phyloP scores from a whole-genome alignment of 1,284 basidiomycete species.

The Xanthoconium separans region DNA sequence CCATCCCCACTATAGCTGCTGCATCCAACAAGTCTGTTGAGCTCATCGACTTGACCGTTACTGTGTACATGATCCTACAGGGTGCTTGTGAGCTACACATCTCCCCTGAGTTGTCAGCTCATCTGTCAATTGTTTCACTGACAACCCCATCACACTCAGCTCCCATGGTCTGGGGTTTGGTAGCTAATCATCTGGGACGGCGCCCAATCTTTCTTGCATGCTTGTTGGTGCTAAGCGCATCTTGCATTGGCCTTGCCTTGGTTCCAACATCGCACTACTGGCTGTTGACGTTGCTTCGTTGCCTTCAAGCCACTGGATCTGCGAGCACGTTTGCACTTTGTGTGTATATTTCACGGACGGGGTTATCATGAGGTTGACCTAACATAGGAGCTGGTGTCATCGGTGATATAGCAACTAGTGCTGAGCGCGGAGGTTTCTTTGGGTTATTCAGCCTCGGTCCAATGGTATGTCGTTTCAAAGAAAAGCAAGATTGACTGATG shows the following conservation, averaged over 20 bases:
- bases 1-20: constrained; percentile 62
- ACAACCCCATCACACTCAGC: constrained; percentile 27
- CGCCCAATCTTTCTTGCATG: constrained; percentile 55
- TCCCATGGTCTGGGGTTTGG: constrained; percentile 61
- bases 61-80: constrained; percentile 78
- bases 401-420: constrained; percentile 52
- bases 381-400: constrained; percentile 55
- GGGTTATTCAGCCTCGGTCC: constrained; percentile 49
- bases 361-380: not conserved
- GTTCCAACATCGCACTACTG: constrained; percentile 58
- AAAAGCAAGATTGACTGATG: not conserved
- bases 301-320: constrained; percentile 58
- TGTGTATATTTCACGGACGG: constrained; percentile 16
- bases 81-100: constrained; percentile 51
- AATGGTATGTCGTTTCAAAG: constrained; percentile 29
- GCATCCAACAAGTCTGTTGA: constrained; percentile 66
- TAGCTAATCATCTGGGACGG: constrained; percentile 57
- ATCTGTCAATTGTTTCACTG: not conserved
- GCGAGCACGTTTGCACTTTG: constrained; percentile 60
- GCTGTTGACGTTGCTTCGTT: constrained; percentile 61
- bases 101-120: not conserved
- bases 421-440: constrained; percentile 54
- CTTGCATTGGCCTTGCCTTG: constrained; percentile 62
- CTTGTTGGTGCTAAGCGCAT: constrained; percentile 49
- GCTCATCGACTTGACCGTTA: constrained; percentile 75